A percentile compares a stretch with the other conserved stretches of the same genome.
phyloP scores from a whole-genome alignment of 805 yeast genomes.

The Saturnispora mendoncae region DNA sequence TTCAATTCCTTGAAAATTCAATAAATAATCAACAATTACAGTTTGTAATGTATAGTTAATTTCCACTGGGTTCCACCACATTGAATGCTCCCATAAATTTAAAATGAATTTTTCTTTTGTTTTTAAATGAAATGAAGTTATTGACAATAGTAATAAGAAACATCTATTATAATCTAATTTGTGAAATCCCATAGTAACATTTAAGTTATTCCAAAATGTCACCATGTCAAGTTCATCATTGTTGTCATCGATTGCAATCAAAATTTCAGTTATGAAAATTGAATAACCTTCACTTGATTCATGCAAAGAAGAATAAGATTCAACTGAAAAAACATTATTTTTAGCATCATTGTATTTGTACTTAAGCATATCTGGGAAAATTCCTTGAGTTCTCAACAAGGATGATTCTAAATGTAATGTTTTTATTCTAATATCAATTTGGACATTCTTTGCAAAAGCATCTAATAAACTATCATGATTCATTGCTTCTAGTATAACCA shows the following conservation, averaged over 20 bases:
- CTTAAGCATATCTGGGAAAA: slow-evolving; percentile 25
- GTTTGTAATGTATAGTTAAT: slow-evolving; percentile 18
- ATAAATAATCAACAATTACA: slow-evolving; percentile 18
- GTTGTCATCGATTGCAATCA: slow-evolving; percentile 29
- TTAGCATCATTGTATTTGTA: slow-evolving; percentile 26
- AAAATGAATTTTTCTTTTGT: slow-evolving; percentile 40
- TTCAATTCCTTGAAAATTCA: slow-evolving; percentile 17
- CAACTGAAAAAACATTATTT: slow-evolving; percentile 24
- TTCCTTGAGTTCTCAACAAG: slow-evolving; percentile 19
- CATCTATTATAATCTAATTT: slow-evolving; percentile 64
- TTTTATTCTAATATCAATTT: slow-evolving; percentile 23
- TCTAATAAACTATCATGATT: slow-evolving; percentile 17
- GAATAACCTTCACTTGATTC: slow-evolving; percentile 79
- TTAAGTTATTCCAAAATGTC: slow-evolving; percentile 39
- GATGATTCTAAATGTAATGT: slow-evolving; percentile 23
- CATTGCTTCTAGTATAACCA: slow-evolving; percentile 22
- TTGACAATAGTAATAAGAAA: slow-evolving; percentile 51
- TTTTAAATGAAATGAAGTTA: slow-evolving; percentile 39
- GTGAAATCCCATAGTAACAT: slow-evolving; percentile 62
- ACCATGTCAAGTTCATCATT: slow-evolving; percentile 28
- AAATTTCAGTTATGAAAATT: slow-evolving; percentile 45
- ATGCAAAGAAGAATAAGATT: slow-evolving; percentile 48
- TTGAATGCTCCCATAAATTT: slow-evolving; percentile 41
- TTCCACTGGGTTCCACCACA: slow-evolving; percentile 45
- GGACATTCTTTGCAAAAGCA: slow-evolving; percentile 21